A percentile compares a stretch with the other conserved stretches of the same genome.
Conservation (phyloP, 805 yeast species). For the Millerago galiae region DNA sequence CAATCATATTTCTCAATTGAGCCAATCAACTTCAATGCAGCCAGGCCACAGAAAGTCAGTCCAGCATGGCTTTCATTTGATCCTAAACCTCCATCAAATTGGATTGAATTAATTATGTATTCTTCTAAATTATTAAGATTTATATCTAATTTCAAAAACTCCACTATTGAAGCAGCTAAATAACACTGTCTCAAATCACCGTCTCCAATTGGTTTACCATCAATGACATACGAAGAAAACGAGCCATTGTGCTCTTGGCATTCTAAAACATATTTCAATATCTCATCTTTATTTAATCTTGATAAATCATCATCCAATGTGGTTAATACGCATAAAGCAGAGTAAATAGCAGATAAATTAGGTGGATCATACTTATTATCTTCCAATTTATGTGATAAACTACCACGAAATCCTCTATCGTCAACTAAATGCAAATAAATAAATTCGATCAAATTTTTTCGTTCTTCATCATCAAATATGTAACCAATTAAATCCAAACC, state of each 20-base stretch:
- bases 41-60: slow-evolving; percentile 76
- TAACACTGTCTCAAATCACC: slow-evolving; percentile 69
- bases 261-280: slow-evolving; percentile 46
- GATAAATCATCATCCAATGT: slow-evolving; percentile 39
- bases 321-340: slow-evolving; percentile 56
- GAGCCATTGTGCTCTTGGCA: slow-evolving; percentile 62
- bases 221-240: slow-evolving; percentile 41
- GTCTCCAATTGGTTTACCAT: slow-evolving; percentile 44
- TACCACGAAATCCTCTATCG: slow-evolving; percentile 52
- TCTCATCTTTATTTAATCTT: slow-evolving; percentile 32
- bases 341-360: slow-evolving; percentile 68
- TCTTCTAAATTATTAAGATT: slow-evolving; percentile 24
- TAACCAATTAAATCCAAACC: slow-evolving; percentile 34
- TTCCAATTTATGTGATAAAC: slow-evolving; percentile 36
- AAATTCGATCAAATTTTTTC: slow-evolving; percentile 30
- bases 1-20: slow-evolving; percentile 20
- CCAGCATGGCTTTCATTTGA: slow-evolving; percentile 79
- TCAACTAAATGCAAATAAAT: slow-evolving; percentile 41
- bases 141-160: slow-evolving; percentile 30
- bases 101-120: slow-evolving; percentile 32
- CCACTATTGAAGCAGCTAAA: slow-evolving; percentile 59
- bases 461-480: slow-evolving; percentile 25
- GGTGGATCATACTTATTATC: slow-evolving; percentile 45
- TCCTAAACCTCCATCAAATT: slow-evolving; percentile 71
- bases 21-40: slow-evolving; percentile 42